phyloP scores from a whole-genome alignment of 2,329 filamentous ascomycete species.

The Niveomyces coronatus region DNA sequence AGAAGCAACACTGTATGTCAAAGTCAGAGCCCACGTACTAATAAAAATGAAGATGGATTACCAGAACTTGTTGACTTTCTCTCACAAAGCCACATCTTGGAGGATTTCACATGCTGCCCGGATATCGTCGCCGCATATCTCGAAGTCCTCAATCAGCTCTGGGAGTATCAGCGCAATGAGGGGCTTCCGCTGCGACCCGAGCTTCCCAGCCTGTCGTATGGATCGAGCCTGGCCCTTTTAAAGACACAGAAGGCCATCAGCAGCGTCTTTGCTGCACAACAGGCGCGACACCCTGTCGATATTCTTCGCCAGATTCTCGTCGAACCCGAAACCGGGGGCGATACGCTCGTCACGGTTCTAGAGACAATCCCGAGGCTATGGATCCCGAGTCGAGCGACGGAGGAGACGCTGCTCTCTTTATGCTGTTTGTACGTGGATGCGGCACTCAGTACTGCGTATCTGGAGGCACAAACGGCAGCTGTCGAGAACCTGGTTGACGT shows the following conservation, averaged over 20 bases:
- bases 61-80: constrained; percentile 22
- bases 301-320: constrained; percentile 20
- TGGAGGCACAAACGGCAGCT: constrained; percentile 37
- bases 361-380: constrained; percentile 26
- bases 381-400: constrained; percentile 14
- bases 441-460: constrained; percentile 25
- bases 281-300: constrained; percentile 14
- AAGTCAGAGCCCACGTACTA: not conserved
- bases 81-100: constrained; percentile 15
- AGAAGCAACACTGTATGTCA: constrained; percentile 15
- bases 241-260: constrained; percentile 28
- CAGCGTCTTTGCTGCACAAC: constrained; percentile 24
- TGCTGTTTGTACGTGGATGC: constrained; percentile 33
- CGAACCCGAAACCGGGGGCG: constrained; percentile 19
- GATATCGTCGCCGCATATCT: constrained; percentile 36
- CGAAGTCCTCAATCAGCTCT: constrained; percentile 34
- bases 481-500: constrained; percentile 36
- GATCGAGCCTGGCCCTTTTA: constrained; percentile 26
- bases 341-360: constrained; percentile 28
- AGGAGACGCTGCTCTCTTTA: constrained; percentile 22
- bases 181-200: constrained; percentile 13
- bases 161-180: constrained; percentile 18
- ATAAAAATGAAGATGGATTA: constrained; percentile 21
- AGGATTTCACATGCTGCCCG: constrained; percentile 21
- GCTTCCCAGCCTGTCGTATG: constrained; percentile 14